These are phyloP conservation scores for Myxozyma neotropica DNA, from an alignment of 805 yeast species.

Conservation along the genomic window DNA sequence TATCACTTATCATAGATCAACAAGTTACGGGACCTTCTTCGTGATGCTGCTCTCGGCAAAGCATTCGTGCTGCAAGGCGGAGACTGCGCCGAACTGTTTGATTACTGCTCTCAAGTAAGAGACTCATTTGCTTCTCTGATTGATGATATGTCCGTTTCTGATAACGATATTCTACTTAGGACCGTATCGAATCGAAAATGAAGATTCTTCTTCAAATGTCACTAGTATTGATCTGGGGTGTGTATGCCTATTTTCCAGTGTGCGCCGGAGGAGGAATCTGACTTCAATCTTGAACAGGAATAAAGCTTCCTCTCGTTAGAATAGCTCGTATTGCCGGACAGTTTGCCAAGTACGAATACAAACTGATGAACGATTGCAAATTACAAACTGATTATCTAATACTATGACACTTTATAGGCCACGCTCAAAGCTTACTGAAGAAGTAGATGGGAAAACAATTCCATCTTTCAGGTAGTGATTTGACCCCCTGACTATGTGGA, in stretches of 20 bases:
- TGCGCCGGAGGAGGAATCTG: no score
- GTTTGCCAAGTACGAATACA: conserved; percentile 46
- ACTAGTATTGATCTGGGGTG: conserved; percentile 49
- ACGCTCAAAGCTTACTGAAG: conserved; percentile 48
- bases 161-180: conserved; percentile 6
- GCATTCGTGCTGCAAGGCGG: conserved; percentile 52
- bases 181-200: conserved; percentile 46
- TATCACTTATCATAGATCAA: conserved; percentile 38
- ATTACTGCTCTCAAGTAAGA: conserved; percentile 44
- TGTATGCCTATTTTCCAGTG: background rate
- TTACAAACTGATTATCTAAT: background rate
- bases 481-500: background rate
- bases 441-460: conserved; percentile 45
- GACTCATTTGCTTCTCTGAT: background rate
- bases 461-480: conserved; percentile 43
- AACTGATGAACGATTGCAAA: no score
- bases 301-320: conserved; percentile 46
- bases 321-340: conserved; percentile 51
- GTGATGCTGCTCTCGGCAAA: conserved; percentile 48
- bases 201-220: conserved; percentile 50
- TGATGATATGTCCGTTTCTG: background rate
- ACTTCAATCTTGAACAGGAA: conserved; percentile 36
- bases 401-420: conserved; percentile 37
- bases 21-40: conserved; percentile 41
- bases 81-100: conserved; percentile 51